phyloP scores from a whole-genome alignment of 768 basidiomycete genomes.

The Calocera viscosa region DNA sequence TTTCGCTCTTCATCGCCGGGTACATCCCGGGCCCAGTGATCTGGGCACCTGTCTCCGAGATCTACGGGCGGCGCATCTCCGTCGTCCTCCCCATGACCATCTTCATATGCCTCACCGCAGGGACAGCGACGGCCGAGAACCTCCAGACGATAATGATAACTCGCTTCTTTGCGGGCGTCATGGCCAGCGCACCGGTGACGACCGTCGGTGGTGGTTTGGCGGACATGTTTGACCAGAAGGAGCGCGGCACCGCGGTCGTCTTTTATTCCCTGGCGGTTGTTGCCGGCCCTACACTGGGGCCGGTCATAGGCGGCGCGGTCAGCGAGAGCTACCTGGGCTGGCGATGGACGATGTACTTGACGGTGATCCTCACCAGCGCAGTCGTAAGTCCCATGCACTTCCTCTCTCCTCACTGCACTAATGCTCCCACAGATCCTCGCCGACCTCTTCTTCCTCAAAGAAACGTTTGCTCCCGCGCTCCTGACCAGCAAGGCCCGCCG shows the following conservation, averaged over 20 bases:
- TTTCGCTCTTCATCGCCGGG: conserved; percentile 15
- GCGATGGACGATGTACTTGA: conserved; percentile 29
- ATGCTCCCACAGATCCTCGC: neutral
- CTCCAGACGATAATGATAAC: conserved; percentile 28
- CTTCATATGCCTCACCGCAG: conserved; percentile 27
- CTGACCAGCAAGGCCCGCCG: conserved; percentile 25
- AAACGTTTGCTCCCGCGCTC: conserved; percentile 27
- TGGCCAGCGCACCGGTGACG: conserved; percentile 23
- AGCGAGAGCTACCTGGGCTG: conserved; percentile 24
- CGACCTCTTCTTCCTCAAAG: conserved; percentile 24
- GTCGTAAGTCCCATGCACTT: conserved; percentile 13
- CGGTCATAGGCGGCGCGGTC: conserved; percentile 25
- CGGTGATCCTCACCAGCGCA: conserved; percentile 23
- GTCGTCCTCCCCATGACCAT: conserved; percentile 23
- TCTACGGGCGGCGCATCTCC: conserved; percentile 24
- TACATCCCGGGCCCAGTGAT: conserved; percentile 21
- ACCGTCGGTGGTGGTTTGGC: conserved; percentile 20
- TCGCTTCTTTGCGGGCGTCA: conserved; percentile 22
- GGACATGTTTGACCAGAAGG: conserved; percentile 17
- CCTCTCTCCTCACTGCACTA: neutral
- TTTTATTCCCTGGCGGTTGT: conserved; percentile 28
- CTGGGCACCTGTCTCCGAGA: conserved; percentile 24
- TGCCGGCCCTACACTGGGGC: conserved; percentile 25
- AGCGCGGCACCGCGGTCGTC: conserved; percentile 23
- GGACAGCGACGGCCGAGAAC: conserved; percentile 26